These are phyloP conservation scores for Monilinia vaccinii-corymbosi DNA, from an alignment of 2,329 filamentous ascomycete species.

Conservation along the genomic window DNA sequence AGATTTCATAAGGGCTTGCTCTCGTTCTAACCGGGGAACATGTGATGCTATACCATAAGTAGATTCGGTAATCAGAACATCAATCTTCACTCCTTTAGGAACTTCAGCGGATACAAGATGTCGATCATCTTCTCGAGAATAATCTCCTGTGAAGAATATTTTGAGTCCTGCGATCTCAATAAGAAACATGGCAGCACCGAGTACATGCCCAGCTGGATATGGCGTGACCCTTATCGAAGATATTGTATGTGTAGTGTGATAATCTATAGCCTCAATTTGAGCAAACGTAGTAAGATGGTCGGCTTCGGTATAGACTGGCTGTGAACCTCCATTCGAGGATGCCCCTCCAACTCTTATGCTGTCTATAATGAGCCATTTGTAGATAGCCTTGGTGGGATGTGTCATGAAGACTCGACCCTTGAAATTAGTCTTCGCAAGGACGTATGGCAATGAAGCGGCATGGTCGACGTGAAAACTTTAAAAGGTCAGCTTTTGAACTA, in stretches of 20 bases:
- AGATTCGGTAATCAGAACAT: slow-evolving; percentile 94
- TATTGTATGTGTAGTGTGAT: slow-evolving; percentile 95
- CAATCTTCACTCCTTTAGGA: slow-evolving; percentile 79
- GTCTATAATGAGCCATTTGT: slow-evolving; percentile 98
- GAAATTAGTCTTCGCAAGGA: slow-evolving; percentile 96
- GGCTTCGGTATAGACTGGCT: slow-evolving; percentile 87
- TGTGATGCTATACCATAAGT: slow-evolving; percentile 95
- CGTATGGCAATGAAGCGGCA: slow-evolving; percentile 96
- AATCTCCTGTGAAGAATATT: slow-evolving; percentile 95
- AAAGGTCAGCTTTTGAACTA: slow-evolving; percentile 12
- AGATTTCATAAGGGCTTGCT: slow-evolving; percentile 90
- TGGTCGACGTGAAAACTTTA: slow-evolving; percentile 94
- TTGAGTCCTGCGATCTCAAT: slow-evolving; percentile 96
- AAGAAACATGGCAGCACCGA: slow-evolving; percentile 96
- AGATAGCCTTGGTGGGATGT: slow-evolving; percentile 97
- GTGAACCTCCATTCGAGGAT: slow-evolving; percentile 43
- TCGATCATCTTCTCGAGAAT: slow-evolving; percentile 89
- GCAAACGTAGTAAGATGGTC: slow-evolving; percentile 92
- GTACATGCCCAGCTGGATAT: slow-evolving; percentile 94
- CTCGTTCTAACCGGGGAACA: slow-evolving; percentile 80
- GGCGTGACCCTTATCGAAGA: slow-evolving; percentile 95
- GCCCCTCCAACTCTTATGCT: slow-evolving; percentile 81
- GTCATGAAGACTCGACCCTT: slow-evolving; percentile 97
- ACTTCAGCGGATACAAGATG: slow-evolving; percentile 93
- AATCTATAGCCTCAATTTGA: slow-evolving; percentile 94